Evolutionary conservation across 2,329 filamentous ascomycete species (phyloP), one percentile per base, ranked within the genome.

Genomic region (Teratosphaeria epicoccoides): DNA sequence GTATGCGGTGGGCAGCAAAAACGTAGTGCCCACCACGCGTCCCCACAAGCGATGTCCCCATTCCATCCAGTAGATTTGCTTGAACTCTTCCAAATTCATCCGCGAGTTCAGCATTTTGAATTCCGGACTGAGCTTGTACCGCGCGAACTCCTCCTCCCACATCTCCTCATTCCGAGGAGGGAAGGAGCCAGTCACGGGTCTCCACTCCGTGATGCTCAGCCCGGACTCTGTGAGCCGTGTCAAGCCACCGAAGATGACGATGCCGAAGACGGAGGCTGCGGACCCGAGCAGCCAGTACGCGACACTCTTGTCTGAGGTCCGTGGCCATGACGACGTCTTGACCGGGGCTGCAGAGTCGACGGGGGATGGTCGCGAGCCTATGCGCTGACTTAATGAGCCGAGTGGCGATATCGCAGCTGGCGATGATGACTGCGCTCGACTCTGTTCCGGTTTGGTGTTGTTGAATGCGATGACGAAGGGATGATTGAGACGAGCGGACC

Each of bases 51-150:
- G 82, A 70, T 98, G 93, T 43, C 84, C 83, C 93, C 93, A 98
- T 76, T 98, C 93, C 93, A 97, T 97, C 70, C 86, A 98, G 78
- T 97, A 98, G 60, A 98, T 98, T 68, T 93, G 85, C 71, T 97
- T 96, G 75, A 97, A 98, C 68, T 98, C 93, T 53, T 83, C 79
- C 52, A 98, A 76, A 26, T 80, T 85, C 93, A 98, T 98, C 68
- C 88, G 81, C 26, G 90, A 85, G 73, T 98, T 98, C 61, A 98
- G 78, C 56, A 89, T 80, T 65, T 87, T 82, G 73, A 91, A 98
- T 71, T 98, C 93, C 56, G 93, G 93, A 20, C 89, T 95, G 43
- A 85, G 81, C 59, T 85, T 84, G 76, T 98, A 98, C 71, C 94
- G 93, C 51, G 83, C 76, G 72, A 97, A 98, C 65, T 97, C 93